Percentiles rank a stretch among this genome's conserved stretches.
Evolutionary conservation across 2,329 filamentous ascomycete genomes (phyloP).

Genomic region (Ascomycota sp.): DNA sequence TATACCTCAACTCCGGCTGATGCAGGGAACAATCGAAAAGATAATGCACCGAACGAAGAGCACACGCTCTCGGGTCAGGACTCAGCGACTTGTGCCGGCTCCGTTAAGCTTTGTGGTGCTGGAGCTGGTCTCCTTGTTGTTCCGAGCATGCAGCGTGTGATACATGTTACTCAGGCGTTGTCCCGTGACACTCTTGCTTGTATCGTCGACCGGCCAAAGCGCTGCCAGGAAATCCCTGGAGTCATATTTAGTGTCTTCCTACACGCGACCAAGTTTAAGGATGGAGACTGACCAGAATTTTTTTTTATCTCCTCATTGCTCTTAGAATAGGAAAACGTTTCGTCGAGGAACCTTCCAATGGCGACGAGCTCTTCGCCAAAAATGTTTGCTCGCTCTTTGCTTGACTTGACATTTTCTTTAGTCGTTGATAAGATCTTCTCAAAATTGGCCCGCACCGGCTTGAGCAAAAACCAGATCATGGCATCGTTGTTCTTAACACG

Average conservation of each 20-base stretch:
- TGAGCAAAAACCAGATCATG: constrained; percentile 28
- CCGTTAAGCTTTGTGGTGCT: constrained; percentile 12
- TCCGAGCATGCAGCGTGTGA: constrained; percentile 15
- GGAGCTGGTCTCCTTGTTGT: constrained; percentile 11
- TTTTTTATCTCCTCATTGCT: constrained; percentile 22
- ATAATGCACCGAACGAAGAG: constrained; percentile 3
- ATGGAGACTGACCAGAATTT: constrained; percentile 25
- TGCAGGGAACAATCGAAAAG: constrained; percentile 6
- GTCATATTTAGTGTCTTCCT: constrained; percentile 5
- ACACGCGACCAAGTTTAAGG: neutral
- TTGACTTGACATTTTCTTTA: constrained; percentile 39
- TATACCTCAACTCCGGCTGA: constrained; percentile 8
- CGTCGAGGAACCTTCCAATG: constrained; percentile 41
- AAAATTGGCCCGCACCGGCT: constrained; percentile 39
- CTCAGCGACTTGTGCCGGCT: constrained; percentile 6
- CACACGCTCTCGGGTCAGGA: too few relatives aligned
- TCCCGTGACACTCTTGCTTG: constrained; percentile 22
- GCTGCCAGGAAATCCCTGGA: constrained; percentile 23
- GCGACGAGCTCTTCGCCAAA: constrained; percentile 39
- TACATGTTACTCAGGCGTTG: constrained; percentile 24
- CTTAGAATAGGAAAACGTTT: constrained; percentile 19
- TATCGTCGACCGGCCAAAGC: constrained; percentile 25
- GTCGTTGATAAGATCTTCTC: constrained; percentile 38
- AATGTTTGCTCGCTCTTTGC: constrained; percentile 38
- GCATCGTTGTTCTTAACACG: constrained; percentile 23